Base-by-base conservation (phyloP, 2,329 filamentous ascomycete genomes). In the Verticillium zaregamsianum region DNA sequence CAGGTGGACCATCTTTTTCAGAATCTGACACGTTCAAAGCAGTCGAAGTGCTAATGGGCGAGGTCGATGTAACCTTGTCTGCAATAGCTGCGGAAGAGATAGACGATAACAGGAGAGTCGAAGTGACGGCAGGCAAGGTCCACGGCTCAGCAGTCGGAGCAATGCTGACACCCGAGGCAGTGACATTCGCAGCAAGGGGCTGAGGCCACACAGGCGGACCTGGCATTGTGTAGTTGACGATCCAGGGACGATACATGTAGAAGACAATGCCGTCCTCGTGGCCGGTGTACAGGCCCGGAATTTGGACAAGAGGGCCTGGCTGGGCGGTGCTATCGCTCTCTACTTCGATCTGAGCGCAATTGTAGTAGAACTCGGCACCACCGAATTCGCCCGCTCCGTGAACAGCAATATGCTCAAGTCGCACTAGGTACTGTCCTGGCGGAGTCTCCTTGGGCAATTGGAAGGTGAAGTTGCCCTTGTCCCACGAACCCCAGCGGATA, bases 381-480 rank as follows among this genome's bases (percentile, higher is more conserved):
- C 63, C 65, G 39, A 39, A 58, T 57, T 70, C 65, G 32, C 32
- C 32, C 14, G 66, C 78, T 64, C 77, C 76, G 69, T 80, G 79
- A 28, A 81, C 74, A 15, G 70, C 79, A 58, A 82, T 78, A 63
- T 82, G 79, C 68, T 82, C 79, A 55, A 77, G 70, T 8, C 79
- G 70, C n/a, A 81, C 67, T 7, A 81, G 69, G 66, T 81, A 80
- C 63, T 80, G 72, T 9, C 79, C 79, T 2, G 71, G 67, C 5
- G 79, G 78, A 1, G 72, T 71, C 40, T 69, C 71, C 31, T 67
- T 69, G 2, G 79, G 79, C 2, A 59, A 31, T n/a, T 35, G 49
- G 57, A 52, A 59, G 23, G 45, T 23, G 8, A 28, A 23, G 35
- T 49, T 35, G 57, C 15, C 52, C 52, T 55, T 15, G 52, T 59